Percentiles rank a stretch among this genome's conserved stretches.
These are phyloP conservation scores for Gautieria morchelliformis DNA, from an alignment of 768 basidiomycete species.

Conservation along the genomic window DNA sequence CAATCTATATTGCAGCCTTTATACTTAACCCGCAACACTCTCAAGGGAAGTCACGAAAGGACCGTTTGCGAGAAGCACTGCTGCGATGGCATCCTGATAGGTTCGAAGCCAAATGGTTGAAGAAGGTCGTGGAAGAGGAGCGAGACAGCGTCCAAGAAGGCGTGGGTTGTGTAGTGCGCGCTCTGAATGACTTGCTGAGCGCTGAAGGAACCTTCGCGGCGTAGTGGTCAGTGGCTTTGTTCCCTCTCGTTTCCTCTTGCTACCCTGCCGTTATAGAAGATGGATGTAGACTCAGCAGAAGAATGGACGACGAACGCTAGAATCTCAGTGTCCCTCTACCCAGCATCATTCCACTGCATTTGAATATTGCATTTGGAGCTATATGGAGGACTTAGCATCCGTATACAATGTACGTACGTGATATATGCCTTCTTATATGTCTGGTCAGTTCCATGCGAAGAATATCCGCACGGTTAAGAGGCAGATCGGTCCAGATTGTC, in stretches of 20 bases:
- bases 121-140: conserved; percentile 54
- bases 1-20: conserved; percentile 47
- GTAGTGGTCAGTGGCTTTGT: not conserved
- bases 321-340: not conserved
- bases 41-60: conserved; percentile 46
- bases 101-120: conserved; percentile 60
- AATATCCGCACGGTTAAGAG: too few species aligned
- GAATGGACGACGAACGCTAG: too few species aligned
- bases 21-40: conserved; percentile 61
- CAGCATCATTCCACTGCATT: not conserved
- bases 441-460: not conserved
- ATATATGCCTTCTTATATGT: not conserved
- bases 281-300: not conserved
- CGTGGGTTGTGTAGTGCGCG: conserved; percentile 63
- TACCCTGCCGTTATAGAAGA: not conserved
- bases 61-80: conserved; percentile 67
- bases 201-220: not conserved
- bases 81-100: conserved; percentile 77
- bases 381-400: not conserved
- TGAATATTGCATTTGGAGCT: not conserved
- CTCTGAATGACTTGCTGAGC: conserved; percentile 60
- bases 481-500: too few species aligned
- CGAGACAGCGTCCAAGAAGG: conserved; percentile 59
- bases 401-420: not conserved
- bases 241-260: not conserved